These are phyloP conservation scores for Fusarium sp. DNA, from an alignment of 2,329 filamentous ascomycete genomes.

Conservation along the genomic window DNA sequence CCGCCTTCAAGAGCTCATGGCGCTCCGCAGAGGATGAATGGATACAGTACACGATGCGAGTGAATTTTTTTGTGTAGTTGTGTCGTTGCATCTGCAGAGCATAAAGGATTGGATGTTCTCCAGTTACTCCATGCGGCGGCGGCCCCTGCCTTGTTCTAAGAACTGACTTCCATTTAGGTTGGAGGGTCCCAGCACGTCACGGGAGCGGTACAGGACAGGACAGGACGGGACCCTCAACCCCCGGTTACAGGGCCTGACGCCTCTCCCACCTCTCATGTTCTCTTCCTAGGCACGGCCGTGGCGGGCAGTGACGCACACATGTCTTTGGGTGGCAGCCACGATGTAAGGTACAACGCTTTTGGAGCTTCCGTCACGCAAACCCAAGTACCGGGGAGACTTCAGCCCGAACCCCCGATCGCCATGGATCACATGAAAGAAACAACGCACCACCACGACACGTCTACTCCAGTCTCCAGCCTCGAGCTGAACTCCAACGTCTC, in stretches of 20 bases:
- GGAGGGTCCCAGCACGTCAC: conserved; percentile 36
- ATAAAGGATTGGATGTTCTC: conserved; percentile 30
- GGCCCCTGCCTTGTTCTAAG: conserved; percentile 10
- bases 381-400: conserved; percentile 28
- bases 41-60: conserved; percentile 3
- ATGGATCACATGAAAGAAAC: conserved; percentile 35
- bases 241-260: conserved; percentile 30
- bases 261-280: conserved; percentile 33
- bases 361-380: conserved; percentile 12
- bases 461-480: not conserved
- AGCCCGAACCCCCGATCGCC: conserved; percentile 24
- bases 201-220: conserved; percentile 32
- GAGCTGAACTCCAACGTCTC: conserved; percentile 18
- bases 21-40: conserved; percentile 5
- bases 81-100: conserved; percentile 33
- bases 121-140: conserved; percentile 1
- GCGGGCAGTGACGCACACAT: conserved; percentile 38
- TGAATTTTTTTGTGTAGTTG: conserved; percentile 15
- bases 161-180: not conserved
- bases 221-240: conserved; percentile 3
- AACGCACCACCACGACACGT: not conserved
- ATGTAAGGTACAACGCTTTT: conserved; percentile 24
- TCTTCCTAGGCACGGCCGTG: conserved; percentile 29
- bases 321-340: conserved; percentile 22
- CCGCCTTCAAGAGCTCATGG: conserved; percentile 40